Conservation (phyloP, 2,329 filamentous ascomycete genomes). For the Microdochium bolleyi region DNA sequence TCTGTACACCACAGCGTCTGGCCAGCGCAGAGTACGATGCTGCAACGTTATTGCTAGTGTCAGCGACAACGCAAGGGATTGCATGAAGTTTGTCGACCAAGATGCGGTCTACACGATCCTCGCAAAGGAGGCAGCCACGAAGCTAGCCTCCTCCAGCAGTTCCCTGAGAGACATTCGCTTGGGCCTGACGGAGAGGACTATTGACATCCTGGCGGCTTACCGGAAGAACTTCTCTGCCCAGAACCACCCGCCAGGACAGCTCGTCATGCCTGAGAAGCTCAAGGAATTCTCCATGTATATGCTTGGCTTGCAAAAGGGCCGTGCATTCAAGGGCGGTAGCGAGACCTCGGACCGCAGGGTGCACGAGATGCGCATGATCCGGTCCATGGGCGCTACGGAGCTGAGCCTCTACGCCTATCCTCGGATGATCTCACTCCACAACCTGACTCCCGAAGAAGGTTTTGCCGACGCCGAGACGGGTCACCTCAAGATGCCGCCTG, state of each 20-base stretch:
- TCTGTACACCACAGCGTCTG: constrained; percentile 85
- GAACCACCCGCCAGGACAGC: constrained; percentile 79
- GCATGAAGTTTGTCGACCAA: constrained; percentile 90
- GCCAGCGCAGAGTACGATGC: constrained; percentile 84
- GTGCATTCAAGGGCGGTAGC: constrained; percentile 86
- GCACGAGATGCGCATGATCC: constrained; percentile 85
- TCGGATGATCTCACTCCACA: constrained; percentile 86
- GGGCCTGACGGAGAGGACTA: constrained; percentile 79
- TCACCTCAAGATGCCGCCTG: constrained; percentile 74
- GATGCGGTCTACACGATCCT: constrained; percentile 85
- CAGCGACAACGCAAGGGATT: constrained; percentile 74
- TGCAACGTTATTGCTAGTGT: constrained; percentile 91
- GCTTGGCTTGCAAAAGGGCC: constrained; percentile 79
- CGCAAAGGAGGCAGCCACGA: constrained; percentile 89
- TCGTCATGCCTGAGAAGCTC: constrained; percentile 90
- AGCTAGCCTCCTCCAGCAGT: constrained; percentile 61
- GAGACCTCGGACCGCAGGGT: constrained; percentile 87
- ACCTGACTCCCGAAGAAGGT: constrained; percentile 77
- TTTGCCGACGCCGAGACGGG: constrained; percentile 85
- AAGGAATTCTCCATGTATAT: constrained; percentile 98
- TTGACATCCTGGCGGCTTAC: constrained; percentile 87
- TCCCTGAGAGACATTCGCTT: constrained; percentile 79
- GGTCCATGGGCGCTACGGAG: constrained; percentile 78
- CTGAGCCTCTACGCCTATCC: constrained; percentile 91
- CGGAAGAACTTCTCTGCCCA: constrained; percentile 82